Conservation (phyloP, 2,329 filamentous ascomycete species). For the Penicillium sp. region DNA sequence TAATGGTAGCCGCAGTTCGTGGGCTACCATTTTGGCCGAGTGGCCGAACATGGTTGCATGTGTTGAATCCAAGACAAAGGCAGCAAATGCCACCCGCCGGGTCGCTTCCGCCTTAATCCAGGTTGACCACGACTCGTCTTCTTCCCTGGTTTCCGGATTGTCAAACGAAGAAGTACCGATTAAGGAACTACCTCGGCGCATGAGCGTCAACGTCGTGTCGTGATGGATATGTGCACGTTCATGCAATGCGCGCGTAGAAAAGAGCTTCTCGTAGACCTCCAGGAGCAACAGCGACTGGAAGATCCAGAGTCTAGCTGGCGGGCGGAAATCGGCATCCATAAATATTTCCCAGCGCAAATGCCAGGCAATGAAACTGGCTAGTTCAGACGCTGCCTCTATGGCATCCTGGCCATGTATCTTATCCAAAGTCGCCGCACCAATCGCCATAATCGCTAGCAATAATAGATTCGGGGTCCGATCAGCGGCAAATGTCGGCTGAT, state of each 20-base stretch:
- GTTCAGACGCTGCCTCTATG: slow-evolving; percentile 70
- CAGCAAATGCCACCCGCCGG: slow-evolving; percentile 81
- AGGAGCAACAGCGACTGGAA: slow-evolving; percentile 87
- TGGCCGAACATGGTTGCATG: slow-evolving; percentile 98
- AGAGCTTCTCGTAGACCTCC: slow-evolving; percentile 97
- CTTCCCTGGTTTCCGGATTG: slow-evolving; percentile 71
- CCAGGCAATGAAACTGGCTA: slow-evolving; percentile 88
- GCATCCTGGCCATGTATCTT: slow-evolving; percentile 71
- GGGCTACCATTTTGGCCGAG: slow-evolving; percentile 92
- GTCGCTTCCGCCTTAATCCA: slow-evolving; percentile 96
- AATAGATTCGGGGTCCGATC: slow-evolving; percentile 82
- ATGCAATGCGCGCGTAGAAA: slow-evolving; percentile 83
- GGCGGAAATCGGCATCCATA: slow-evolving; percentile 81
- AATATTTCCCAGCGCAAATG: slow-evolving; percentile 96
- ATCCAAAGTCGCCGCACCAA: slow-evolving; percentile 86
- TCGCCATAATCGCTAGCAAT: slow-evolving; percentile 82
- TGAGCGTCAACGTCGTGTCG: slow-evolving; percentile 88
- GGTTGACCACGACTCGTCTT: slow-evolving; percentile 85
- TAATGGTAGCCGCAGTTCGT: slow-evolving; percentile 85
- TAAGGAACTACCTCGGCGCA: slow-evolving; percentile 87
- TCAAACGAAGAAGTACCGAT: slow-evolving; percentile 82
- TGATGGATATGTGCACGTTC: slow-evolving; percentile 96
- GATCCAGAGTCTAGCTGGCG: slow-evolving; percentile 91
- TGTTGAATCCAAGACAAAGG: slow-evolving; percentile 91
- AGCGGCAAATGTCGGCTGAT: slow-evolving; percentile 88